These are phyloP conservation scores for Xanthoconium separans DNA, from an alignment of 1,284 basidiomycete genomes.

Conservation along the genomic window DNA sequence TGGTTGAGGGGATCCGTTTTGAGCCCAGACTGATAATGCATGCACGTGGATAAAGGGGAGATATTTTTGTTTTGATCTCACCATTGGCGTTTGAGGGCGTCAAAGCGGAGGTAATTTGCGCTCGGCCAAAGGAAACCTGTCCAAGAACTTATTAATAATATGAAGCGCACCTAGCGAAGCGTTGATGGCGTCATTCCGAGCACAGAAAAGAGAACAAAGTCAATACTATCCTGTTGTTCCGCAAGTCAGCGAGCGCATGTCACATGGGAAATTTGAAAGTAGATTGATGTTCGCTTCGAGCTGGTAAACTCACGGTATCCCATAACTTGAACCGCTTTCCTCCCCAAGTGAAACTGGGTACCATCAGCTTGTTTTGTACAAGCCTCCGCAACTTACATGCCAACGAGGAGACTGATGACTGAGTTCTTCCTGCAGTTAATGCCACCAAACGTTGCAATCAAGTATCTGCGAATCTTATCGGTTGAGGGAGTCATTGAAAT, in stretches of 20 bases:
- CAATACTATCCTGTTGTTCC: conserved; percentile 22
- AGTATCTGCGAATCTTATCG: conserved; percentile 19
- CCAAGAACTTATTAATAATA: conserved; percentile 26
- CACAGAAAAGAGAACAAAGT: conserved; percentile 25
- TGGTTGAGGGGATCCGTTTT: neutral
- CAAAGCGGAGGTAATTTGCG: conserved; percentile 38
- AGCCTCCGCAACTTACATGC: conserved; percentile 19
- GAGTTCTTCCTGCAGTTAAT: conserved; percentile 32
- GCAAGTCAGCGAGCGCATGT: conserved; percentile 26
- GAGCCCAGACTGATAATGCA: conserved; percentile 29
- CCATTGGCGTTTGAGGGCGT: conserved; percentile 23
- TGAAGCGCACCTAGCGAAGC: conserved; percentile 20
- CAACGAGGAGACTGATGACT: conserved; percentile 28
- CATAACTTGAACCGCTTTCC: conserved; percentile 29
- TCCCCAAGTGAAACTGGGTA: conserved; percentile 22
- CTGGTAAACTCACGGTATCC: conserved; percentile 32
- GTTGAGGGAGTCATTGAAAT: neutral
- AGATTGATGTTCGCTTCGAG: conserved; percentile 17
- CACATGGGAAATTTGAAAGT: conserved; percentile 20
- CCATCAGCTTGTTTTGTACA: conserved; percentile 31
- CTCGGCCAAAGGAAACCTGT: conserved; percentile 26
- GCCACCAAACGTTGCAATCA: conserved; percentile 28
- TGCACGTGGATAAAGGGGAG: conserved; percentile 14
- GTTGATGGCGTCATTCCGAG: conserved; percentile 26
- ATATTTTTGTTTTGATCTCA: conserved; percentile 26